A percentile compares a stretch with the other conserved stretches of the same genome.
Conservation (phyloP, 1,284 basidiomycete species). For the Cutaneotrichosporon daszewskae region DNA sequence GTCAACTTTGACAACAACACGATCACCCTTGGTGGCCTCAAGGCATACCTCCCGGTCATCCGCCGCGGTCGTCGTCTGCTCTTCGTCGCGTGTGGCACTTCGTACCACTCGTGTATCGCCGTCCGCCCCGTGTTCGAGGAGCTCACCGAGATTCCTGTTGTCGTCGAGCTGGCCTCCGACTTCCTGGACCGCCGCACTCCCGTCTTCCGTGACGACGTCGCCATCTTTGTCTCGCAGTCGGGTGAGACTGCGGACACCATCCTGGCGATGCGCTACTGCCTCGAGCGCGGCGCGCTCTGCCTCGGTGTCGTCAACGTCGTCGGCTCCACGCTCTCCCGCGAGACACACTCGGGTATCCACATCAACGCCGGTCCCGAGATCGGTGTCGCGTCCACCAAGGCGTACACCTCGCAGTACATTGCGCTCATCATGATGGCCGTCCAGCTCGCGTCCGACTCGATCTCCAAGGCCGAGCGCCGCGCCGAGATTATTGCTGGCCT, state of each 20-base stretch:
- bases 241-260: constrained; percentile 99
- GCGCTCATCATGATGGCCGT: constrained; percentile 97
- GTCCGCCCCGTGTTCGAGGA: constrained; percentile 95
- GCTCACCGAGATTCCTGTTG: constrained; percentile 96
- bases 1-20: constrained; percentile 94
- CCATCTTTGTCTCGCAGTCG: constrained; percentile 94
- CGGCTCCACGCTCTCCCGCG: constrained; percentile 94
- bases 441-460: constrained; percentile 93
- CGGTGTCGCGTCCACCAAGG: constrained; percentile 99
- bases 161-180: constrained; percentile 94
- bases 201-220: constrained; percentile 98
- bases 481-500: constrained; percentile 91
- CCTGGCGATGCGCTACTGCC: constrained; percentile 89
- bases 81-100: constrained; percentile 96
- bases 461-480: constrained; percentile 83
- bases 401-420: constrained; percentile 99
- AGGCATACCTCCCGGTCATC: constrained; percentile 92
- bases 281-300: constrained; percentile 93
- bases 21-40: constrained; percentile 91
- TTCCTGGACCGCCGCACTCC: constrained; percentile 98
- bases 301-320: constrained; percentile 96
- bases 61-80: constrained; percentile 90
- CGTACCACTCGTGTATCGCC: constrained; percentile 94
- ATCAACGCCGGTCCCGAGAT: constrained; percentile 99
- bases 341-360: constrained; percentile 99